Percentiles rank a stretch among this genome's conserved stretches.
These are phyloP conservation scores for Candida sakaeoensis DNA, from an alignment of 805 yeast species.

Conservation along the genomic window DNA sequence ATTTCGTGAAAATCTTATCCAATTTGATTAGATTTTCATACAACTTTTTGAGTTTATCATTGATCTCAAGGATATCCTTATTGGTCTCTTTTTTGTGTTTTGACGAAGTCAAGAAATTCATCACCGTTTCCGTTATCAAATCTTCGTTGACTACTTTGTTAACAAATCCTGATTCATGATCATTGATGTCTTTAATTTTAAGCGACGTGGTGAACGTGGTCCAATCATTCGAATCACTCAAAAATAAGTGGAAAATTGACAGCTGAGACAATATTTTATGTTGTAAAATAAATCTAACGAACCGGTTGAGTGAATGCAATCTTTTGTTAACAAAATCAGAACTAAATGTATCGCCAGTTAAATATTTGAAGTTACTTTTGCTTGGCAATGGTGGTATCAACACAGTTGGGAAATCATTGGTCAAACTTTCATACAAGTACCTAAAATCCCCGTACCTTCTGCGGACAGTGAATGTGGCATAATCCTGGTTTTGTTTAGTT, in stretches of 20 bases:
- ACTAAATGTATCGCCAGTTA: conserved; percentile 90
- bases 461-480: conserved; percentile 48
- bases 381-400: conserved; percentile 94
- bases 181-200: conserved; percentile 29
- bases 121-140: conserved; percentile 81
- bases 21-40: conserved; percentile 79
- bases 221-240: conserved; percentile 73
- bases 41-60: conserved; percentile 75
- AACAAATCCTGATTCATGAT: conserved; percentile 22
- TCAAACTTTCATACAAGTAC: conserved; percentile 67
- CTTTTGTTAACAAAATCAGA: conserved; percentile 80
- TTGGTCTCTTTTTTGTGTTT: conserved; percentile 69
- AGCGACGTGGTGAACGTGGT: conserved; percentile 58
- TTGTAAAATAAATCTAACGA: conserved; percentile 63
- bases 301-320: conserved; percentile 74
- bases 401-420: conserved; percentile 77
- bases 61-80: conserved; percentile 58
- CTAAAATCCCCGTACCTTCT: conserved; percentile 88
- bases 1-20: conserved; percentile 72
- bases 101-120: conserved; percentile 85
- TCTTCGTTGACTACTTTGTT: conserved; percentile 57
- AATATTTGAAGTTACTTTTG: conserved; percentile 83
- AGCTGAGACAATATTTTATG: conserved; percentile 74
- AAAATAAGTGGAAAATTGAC: conserved; percentile 63
- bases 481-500: conserved; percentile 17